Conservation (phyloP, 2,329 filamentous ascomycete genomes). For the Endoconidiophora laricicola region DNA sequence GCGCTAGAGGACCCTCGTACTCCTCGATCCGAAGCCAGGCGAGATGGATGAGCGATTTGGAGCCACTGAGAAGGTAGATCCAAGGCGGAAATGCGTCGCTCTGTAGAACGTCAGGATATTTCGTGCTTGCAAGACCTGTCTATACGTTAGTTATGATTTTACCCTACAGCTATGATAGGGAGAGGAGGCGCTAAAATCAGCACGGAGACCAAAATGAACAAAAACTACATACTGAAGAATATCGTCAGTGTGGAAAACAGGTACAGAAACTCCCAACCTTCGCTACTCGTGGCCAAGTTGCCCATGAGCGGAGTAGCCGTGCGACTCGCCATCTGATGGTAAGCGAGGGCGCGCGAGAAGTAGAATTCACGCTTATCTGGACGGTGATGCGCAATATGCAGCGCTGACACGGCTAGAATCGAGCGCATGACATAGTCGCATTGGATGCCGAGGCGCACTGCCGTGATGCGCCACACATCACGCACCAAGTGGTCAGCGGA, state of each 20-base stretch:
- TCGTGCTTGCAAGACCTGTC: constrained; percentile 17
- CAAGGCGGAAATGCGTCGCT: constrained; percentile 20
- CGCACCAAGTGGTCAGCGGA: constrained; percentile 22
- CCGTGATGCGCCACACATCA: constrained; percentile 30
- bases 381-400: constrained; percentile 26
- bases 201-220: neutral
- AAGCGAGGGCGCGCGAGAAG: constrained; percentile 13
- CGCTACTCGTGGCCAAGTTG: constrained; percentile 13
- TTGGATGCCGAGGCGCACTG: constrained; percentile 29
- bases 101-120: constrained; percentile 19
- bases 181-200: neutral
- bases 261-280: constrained; percentile 16
- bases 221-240: constrained; percentile 18
- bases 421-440: constrained; percentile 31
- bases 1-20: constrained; percentile 15
- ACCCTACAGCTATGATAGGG: neutral
- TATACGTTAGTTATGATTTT: neutral
- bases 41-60: constrained; percentile 16
- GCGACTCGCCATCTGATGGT: constrained; percentile 19
- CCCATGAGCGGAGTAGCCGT: constrained; percentile 18
- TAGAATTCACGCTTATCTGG: constrained; percentile 11
- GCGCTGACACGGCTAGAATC: constrained; percentile 31
- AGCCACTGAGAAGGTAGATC: constrained; percentile 20
- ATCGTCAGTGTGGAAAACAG: constrained; percentile 21
- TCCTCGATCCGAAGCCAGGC: constrained; percentile 11